Evolutionary conservation across 2,329 filamentous ascomycete species (phyloP).

Genomic region (Neonectria neomacrospora): DNA sequence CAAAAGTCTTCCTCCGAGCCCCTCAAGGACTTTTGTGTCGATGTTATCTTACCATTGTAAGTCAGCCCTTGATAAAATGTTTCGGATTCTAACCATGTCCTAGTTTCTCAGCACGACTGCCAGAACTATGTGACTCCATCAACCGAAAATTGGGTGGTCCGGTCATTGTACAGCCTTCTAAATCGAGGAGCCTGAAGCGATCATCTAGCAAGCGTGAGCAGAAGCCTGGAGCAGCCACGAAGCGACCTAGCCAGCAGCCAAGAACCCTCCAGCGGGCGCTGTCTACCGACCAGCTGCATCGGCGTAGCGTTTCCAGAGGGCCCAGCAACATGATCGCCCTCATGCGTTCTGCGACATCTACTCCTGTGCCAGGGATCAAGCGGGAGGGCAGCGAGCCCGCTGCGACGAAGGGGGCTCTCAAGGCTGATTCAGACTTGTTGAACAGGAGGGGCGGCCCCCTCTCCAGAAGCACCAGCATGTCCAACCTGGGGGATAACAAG

Average conservation of each 20-base stretch:
- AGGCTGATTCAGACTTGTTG: slow-evolving; percentile 49
- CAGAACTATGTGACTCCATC: slow-evolving; percentile 74
- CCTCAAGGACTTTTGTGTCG: slow-evolving; percentile 79
- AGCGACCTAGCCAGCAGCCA: slow-evolving; percentile 57
- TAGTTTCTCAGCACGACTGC: slow-evolving; percentile 80
- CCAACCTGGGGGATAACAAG: slow-evolving; percentile 65
- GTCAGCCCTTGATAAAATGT: slow-evolving; percentile 40
- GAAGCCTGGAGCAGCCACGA: slow-evolving; percentile 64
- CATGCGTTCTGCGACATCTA: slow-evolving; percentile 74
- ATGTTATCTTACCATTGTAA: slow-evolving; percentile 84
- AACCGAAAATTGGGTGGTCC: slow-evolving; percentile 83
- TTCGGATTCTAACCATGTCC: slow-evolving; percentile 48
- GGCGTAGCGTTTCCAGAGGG: slow-evolving; percentile 65
- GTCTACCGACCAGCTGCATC: slow-evolving; percentile 67
- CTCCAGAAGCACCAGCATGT: slow-evolving; percentile 59
- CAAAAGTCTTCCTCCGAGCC: slow-evolving; percentile 66
- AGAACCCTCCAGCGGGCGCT: slow-evolving; percentile 71
- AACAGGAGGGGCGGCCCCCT: slow-evolving; percentile 56
- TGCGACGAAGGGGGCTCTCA: slow-evolving; percentile 61
- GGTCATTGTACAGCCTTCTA: slow-evolving; percentile 65
- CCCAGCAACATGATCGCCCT: slow-evolving; percentile 70
- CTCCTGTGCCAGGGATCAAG: slow-evolving; percentile 70
- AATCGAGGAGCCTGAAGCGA: slow-evolving; percentile 60
- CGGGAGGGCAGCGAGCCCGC: slow-evolving; percentile 73
- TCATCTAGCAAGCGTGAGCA: slow-evolving; percentile 56